These are phyloP conservation scores for Zygnema circumcarinatum DNA, from an alignment of 139 green algal genomes.

Conservation along the genomic window DNA sequence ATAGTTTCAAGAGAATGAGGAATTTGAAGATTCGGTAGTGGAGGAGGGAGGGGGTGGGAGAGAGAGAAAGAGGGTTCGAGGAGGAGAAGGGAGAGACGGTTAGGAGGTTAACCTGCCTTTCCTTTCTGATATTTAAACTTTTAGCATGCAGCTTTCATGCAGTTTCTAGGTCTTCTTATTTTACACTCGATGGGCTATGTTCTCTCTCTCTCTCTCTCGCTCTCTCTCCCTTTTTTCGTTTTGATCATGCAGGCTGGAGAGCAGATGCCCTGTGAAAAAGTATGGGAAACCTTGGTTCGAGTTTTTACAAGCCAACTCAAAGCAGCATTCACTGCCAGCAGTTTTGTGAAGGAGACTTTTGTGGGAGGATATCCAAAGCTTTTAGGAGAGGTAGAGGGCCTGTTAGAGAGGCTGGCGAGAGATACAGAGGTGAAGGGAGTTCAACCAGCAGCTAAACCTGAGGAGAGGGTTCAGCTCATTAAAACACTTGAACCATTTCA, in stretches of 20 bases:
- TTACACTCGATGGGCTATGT: too few relatives aligned
- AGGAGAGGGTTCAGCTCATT: conserved; percentile 73
- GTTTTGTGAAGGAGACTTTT: conserved; percentile 71
- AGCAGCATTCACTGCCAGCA: conserved; percentile 43
- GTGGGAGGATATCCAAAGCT: conserved; percentile 78
- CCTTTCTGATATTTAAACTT: too few relatives aligned
- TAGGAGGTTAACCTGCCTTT: too few relatives aligned
- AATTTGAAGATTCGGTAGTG: too few relatives aligned
- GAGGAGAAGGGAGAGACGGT: too few relatives aligned
- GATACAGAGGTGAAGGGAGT: conserved; percentile 72
- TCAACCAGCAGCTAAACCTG: conserved; percentile 51
- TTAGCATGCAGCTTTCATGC: too few relatives aligned
- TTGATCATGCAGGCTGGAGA: conserved; percentile 39
- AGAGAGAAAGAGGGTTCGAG: too few relatives aligned
- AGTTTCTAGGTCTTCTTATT: too few relatives aligned
- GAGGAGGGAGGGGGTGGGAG: too few relatives aligned
- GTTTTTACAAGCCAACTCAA: conserved; percentile 44
- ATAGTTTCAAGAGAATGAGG: too few relatives aligned
- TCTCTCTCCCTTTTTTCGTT: too few relatives aligned
- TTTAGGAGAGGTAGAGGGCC: conserved; percentile 75
- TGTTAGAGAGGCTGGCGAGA: conserved; percentile 68
- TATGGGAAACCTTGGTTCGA: conserved; percentile 46
- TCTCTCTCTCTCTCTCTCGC: too few relatives aligned
- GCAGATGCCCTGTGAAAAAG: conserved; percentile 34
- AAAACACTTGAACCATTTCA: conserved; percentile 67